Evolutionary conservation across 129 eudicot species (phyloP), one percentile per base, ranked within the genome.

Genomic region (Helichrysum umbraculigerum): DNA sequence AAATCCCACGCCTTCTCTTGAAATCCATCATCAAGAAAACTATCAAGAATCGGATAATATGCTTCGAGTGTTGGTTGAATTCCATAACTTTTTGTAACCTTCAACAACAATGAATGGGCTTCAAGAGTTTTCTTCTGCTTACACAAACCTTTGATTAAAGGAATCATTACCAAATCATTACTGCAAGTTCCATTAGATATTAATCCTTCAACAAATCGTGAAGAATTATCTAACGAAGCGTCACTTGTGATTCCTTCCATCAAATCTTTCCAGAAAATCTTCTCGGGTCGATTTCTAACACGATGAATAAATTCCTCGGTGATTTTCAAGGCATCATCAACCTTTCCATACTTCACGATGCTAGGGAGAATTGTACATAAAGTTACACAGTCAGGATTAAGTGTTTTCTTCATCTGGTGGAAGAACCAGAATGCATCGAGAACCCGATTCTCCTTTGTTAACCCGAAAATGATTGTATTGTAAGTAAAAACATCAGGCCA

Each of bases 401-500:
- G 71, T 35, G 54, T 69, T 81, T 94, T 94, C 81, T 82, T 86
- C 99, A 94, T 91, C 78, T 89, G 99, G 81, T 91, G 87, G 86
- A 91, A 94, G 71, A 94, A 62, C 89, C 90, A 89, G 19, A 94
- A 91, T 3, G 99, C 99, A 67, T 89, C 91, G 72, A 41, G 47
- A 77, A 91, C 83, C 81, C 96, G 80, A 72, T 80, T 74, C 22
- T 84, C 92, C 79, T 74, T 89, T n/a, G 87, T 85, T 59, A 94
- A 80, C 7, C 99, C 97, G 67, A 72, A 89, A 16, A 94, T 94
- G 63, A 94, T 68, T 9, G 89, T 91, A 72, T 94, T 94, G 68
- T 91, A 94, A 47, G 97, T 94, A 83, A 91, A 88, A 78, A 87
- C 88, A 78, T 94, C 99, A 0, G 97, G 99, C 63, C 64, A 11